phyloP scores from a whole-genome alignment of 129 eudicot genomes.

The Helianthus tuberosus region DNA sequence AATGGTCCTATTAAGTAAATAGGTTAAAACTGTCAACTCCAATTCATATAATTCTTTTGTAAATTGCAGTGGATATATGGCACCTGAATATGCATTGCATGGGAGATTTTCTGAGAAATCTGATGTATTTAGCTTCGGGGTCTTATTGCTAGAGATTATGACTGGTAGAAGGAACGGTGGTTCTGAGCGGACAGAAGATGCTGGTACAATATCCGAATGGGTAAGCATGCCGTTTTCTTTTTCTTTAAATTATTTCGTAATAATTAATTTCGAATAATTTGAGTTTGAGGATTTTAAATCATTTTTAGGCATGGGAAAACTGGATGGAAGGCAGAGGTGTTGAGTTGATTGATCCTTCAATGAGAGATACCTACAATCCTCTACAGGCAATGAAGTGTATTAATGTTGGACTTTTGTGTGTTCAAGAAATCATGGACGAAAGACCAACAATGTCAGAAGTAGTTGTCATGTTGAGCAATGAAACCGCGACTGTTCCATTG shows the following conservation, averaged over 20 bases:
- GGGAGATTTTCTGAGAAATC: conserved; percentile 36
- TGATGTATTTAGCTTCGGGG: conserved; percentile 32
- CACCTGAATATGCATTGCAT: conserved; percentile 39
- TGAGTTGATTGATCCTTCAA: conserved; percentile 33
- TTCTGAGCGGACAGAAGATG: conserved; percentile 19
- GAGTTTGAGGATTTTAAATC: conserved; percentile 8
- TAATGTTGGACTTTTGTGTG: conserved; percentile 39
- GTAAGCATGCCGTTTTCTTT: conserved; percentile 1
- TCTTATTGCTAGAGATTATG: conserved; percentile 36
- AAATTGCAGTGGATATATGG: conserved; percentile 37
- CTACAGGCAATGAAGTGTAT: conserved; percentile 32
- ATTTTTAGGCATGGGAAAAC: conserved; percentile 40
- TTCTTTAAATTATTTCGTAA: conserved; percentile 3
- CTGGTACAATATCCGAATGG: conserved; percentile 36
- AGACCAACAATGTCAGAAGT: conserved; percentile 43
- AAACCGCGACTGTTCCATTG: conserved; percentile 29
- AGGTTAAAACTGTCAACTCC: background rate
- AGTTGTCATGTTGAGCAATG: conserved; percentile 38
- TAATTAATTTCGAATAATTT: background rate
- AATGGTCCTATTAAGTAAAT: conserved; percentile 6
- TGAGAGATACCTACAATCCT: conserved; percentile 19
- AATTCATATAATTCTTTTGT: background rate
- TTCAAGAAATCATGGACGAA: conserved; percentile 30
- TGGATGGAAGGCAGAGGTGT: conserved; percentile 35
- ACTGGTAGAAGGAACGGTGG: conserved; percentile 33